These are phyloP conservation scores for Sugiyamaella pinicola DNA, from an alignment of 1,139 yeast species.

Conservation along the genomic window DNA sequence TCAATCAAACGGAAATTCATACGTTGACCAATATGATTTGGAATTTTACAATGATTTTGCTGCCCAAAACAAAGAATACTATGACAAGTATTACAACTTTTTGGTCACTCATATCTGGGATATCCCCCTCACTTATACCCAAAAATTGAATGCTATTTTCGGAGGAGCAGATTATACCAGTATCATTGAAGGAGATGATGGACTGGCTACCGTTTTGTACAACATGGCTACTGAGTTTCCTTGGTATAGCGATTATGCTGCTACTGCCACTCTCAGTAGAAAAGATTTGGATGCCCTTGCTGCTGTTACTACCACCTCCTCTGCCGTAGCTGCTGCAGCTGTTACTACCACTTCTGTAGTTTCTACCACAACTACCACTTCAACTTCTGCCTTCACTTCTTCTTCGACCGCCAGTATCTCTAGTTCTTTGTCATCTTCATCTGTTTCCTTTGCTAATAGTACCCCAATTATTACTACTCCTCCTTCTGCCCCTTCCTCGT, in stretches of 20 bases:
- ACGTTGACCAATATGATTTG: slow-evolving; percentile 17
- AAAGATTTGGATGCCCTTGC: slow-evolving; percentile 1
- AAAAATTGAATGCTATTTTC: slow-evolving; percentile 24
- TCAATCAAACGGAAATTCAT: slow-evolving; percentile 1
- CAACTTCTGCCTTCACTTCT: not conserved
- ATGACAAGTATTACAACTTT: slow-evolving; percentile 22
- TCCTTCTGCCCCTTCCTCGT: not conserved
- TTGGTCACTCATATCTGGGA: slow-evolving; percentile 26
- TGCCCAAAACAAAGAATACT: slow-evolving; percentile 13
- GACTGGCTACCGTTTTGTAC: slow-evolving; percentile 26
- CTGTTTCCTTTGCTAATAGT: not conserved
- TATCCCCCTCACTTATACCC: slow-evolving; percentile 23
- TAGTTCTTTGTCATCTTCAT: not conserved
- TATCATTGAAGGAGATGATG: slow-evolving; percentile 21
- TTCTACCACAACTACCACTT: slow-evolving; percentile 1
- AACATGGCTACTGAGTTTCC: slow-evolving; percentile 27
- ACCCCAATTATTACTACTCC: not conserved
- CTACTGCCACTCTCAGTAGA: slow-evolving; percentile 21
- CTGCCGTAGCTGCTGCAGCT: not conserved
- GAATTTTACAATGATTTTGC: slow-evolving; percentile 22
- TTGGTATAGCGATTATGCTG: slow-evolving; percentile 25
- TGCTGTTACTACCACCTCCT: slow-evolving; percentile 11
- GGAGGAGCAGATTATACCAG: slow-evolving; percentile 26
- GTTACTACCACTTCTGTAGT: not conserved
- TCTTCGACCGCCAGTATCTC: not conserved